Evolutionary conservation across 139 green algal species (phyloP).

Genomic region (Microglena sp.): DNA sequence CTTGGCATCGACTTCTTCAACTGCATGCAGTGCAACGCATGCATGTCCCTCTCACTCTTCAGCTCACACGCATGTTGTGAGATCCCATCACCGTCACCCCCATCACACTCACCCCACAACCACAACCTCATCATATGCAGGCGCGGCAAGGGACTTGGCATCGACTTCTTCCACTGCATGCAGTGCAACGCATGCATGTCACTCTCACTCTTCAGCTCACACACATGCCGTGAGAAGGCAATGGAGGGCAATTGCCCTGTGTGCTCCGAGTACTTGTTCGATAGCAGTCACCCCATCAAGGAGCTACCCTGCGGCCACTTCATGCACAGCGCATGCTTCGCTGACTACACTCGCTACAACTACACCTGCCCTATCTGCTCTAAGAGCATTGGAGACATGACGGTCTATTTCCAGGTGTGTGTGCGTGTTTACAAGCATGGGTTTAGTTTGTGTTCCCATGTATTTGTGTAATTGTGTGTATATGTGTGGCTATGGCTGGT

Average conservation of each 20-base stretch:
- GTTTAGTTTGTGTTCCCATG: too few species aligned
- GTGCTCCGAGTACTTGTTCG: conserved; percentile 92
- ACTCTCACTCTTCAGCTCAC: conserved; percentile 69
- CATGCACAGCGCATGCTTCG: conserved; percentile 92
- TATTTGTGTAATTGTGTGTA: background rate
- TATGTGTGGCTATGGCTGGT: background rate
- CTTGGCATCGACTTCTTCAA: conserved; percentile 91
- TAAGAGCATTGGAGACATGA: conserved; percentile 91
- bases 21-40: conserved; percentile 97
- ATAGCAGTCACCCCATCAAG: conserved; percentile 71
- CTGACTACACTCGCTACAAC: conserved; percentile 73
- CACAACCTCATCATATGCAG: conserved; percentile 9
- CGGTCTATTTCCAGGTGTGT: conserved; percentile 74
- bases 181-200: conserved; percentile 96
- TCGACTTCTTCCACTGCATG: conserved; percentile 98
- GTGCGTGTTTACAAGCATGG: too few species aligned
- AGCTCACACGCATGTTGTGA: conserved; percentile 81
- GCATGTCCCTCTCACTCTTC: conserved; percentile 86
- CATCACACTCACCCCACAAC: background rate
- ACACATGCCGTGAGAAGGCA: conserved; percentile 81
- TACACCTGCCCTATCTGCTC: conserved; percentile 93
- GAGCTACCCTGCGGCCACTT: conserved; percentile 94
- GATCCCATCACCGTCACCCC: background rate
- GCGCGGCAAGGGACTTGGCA: conserved; percentile 53
- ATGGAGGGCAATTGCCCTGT: conserved; percentile 87